phyloP scores from a whole-genome alignment of 1,139 yeast species.

The Suhomyces terraborum region DNA sequence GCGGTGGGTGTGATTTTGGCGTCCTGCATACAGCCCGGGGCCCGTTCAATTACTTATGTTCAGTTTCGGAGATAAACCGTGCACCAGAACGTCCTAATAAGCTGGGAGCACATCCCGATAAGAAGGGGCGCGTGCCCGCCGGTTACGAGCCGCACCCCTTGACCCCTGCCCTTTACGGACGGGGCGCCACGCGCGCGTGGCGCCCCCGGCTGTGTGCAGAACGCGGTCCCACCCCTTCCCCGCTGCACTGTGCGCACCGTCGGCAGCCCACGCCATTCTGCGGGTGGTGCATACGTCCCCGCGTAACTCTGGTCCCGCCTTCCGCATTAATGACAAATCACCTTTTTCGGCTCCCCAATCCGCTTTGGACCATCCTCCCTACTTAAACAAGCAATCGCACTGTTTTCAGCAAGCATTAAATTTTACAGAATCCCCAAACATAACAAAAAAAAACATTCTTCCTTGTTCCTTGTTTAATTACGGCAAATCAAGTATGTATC shows the following conservation, averaged over 20 bases:
- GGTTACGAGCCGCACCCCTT: no score
- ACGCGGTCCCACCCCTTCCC: constrained; percentile 1
- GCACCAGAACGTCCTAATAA: no score
- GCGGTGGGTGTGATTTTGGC: no score
- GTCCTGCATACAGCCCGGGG: no score
- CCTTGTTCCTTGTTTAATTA: constrained; percentile 14
- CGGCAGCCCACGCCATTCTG: constrained; percentile 5
- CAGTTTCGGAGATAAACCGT: no score
- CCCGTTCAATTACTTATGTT: no score
- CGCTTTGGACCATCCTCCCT: constrained; percentile 15
- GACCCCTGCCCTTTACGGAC: no score
- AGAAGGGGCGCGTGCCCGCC: no score
- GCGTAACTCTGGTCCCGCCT: constrained; percentile 14
- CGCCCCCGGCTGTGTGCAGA: not conserved
- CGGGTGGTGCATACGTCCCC: constrained; percentile 3
- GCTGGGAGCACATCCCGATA: no score
- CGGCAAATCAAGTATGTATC: constrained; percentile 13
- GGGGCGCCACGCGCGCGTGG: no score
- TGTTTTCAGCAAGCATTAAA: constrained; percentile 16
- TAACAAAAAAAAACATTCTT: constrained; percentile 14
- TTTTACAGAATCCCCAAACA: constrained; percentile 14
- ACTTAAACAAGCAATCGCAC: constrained; percentile 17
- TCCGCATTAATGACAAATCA: constrained; percentile 18
- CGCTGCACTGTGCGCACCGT: constrained; percentile 2
- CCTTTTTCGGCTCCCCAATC: constrained; percentile 16